Percentiles rank a stretch among this genome's conserved stretches.
Evolutionary conservation across 208 protist species (phyloP).

Genomic region (Crithidia sp.): DNA sequence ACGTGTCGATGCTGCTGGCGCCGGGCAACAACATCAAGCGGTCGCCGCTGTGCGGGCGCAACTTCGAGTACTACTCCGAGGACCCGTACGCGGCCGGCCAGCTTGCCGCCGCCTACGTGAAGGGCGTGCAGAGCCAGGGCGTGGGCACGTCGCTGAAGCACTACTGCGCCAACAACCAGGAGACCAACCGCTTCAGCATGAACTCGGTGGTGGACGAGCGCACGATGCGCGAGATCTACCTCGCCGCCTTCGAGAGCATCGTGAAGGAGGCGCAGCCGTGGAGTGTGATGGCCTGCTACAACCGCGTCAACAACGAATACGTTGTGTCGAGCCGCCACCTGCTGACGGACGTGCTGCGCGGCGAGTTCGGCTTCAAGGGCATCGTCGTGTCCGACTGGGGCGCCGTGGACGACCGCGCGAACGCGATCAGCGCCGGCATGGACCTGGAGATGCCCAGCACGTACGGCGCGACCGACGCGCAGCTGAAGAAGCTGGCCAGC

Average conservation of each 20-base stretch:
- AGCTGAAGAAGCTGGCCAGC: no score
- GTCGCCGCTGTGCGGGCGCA: conserved; percentile 39
- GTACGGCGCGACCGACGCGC: no score
- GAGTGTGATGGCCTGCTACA: conserved; percentile 44
- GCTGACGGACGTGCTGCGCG: no score
- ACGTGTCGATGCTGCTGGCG: conserved; percentile 16
- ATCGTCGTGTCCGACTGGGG: no score
- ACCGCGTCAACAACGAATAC: no score
- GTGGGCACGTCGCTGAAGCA: conserved; percentile 48
- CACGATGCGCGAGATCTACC: conserved; percentile 52
- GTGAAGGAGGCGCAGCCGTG: conserved; percentile 23
- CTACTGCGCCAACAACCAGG: conserved; percentile 52
- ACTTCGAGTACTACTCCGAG: conserved; percentile 59
- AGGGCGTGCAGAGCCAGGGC: conserved; percentile 36
- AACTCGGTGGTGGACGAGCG: conserved; percentile 38
- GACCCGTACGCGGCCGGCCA: conserved; percentile 31
- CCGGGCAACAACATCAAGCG: conserved; percentile 31
- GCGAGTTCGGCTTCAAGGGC: no score
- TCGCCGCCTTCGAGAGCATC: conserved; percentile 39
- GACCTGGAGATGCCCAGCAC: no score
- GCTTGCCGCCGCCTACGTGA: conserved; percentile 18
- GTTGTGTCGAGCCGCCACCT: no score
- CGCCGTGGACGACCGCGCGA: no score
- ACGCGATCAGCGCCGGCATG: no score
- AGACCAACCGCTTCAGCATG: conserved; percentile 20